Evolutionary conservation across 2,329 filamentous ascomycete species (phyloP).

Genomic region (Aureobasidium mangrovei): DNA sequence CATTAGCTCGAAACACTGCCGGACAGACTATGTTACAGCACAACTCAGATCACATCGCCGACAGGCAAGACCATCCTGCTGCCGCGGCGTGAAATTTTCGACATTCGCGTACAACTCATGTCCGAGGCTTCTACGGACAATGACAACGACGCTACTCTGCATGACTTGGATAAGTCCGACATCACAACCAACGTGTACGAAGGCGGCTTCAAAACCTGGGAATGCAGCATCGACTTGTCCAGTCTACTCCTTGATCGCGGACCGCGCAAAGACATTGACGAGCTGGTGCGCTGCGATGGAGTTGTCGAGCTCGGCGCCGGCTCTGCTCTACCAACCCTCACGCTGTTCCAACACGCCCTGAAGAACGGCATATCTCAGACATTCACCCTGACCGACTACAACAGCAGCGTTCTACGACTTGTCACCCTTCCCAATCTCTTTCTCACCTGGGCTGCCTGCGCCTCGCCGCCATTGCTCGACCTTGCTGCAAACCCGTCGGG

Average conservation of each 20-base stretch:
- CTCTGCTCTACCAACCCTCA: slow-evolving; percentile 63
- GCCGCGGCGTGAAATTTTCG: slow-evolving; percentile 70
- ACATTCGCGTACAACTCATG: slow-evolving; percentile 74
- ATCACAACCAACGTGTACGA: slow-evolving; percentile 77
- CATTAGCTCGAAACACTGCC: slow-evolving; percentile 44
- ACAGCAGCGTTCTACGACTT: slow-evolving; percentile 65
- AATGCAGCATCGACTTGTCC: slow-evolving; percentile 72
- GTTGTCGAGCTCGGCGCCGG: slow-evolving; percentile 63
- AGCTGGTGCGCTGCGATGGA: slow-evolving; percentile 40
- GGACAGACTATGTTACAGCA: slow-evolving; percentile 63
- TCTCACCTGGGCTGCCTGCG: slow-evolving; percentile 49
- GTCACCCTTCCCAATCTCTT: slow-evolving; percentile 74
- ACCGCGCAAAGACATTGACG: slow-evolving; percentile 41
- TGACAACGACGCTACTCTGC: slow-evolving; percentile 45
- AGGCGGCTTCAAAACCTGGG: slow-evolving; percentile 84
- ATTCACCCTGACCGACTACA: slow-evolving; percentile 70
- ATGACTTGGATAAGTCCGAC: slow-evolving; percentile 59
- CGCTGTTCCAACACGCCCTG: slow-evolving; percentile 57
- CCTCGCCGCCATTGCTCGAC: slow-evolving; percentile 15
- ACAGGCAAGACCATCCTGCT: slow-evolving; percentile 47
- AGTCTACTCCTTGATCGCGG: slow-evolving; percentile 49
- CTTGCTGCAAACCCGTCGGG: slow-evolving; percentile 14
- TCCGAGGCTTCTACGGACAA: slow-evolving; percentile 46
- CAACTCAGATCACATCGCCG: slow-evolving; percentile 52
- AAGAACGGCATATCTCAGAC: slow-evolving; percentile 42